These are phyloP conservation scores for Pisolithus orientalis DNA, from an alignment of 768 basidiomycete genomes.

Conservation along the genomic window DNA sequence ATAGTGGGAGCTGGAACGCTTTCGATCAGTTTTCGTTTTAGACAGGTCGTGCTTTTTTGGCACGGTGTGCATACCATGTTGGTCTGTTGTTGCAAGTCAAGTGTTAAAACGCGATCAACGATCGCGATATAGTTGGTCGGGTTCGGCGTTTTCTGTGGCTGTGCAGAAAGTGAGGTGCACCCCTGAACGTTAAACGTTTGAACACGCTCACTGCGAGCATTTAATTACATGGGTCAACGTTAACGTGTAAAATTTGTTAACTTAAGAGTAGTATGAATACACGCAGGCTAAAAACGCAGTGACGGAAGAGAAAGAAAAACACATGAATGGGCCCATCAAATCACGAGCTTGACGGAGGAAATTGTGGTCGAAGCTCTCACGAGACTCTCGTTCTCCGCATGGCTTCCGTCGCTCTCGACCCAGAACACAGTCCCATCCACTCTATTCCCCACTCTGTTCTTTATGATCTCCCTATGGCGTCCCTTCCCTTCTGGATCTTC, in stretches of 20 bases:
- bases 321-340: slow-evolving; percentile 12
- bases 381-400: slow-evolving; percentile 10
- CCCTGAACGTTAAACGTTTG: no score
- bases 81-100: not conserved
- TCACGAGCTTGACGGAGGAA: slow-evolving; percentile 8
- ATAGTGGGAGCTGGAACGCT: slow-evolving; percentile 78
- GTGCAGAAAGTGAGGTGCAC: slow-evolving; percentile 12
- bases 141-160: slow-evolving; percentile 13
- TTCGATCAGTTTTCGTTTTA: not conserved
- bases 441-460: not conserved
- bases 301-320: not conserved
- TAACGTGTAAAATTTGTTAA: not conserved
- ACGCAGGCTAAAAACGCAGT: not conserved
- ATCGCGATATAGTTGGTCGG: not conserved
- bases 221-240: no score
- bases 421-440: slow-evolving; percentile 19
- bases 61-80: not conserved
- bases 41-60: not conserved
- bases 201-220: not conserved
- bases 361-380: slow-evolving; percentile 10
- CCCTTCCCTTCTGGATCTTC: slow-evolving; percentile 31
- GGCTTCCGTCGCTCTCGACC: slow-evolving; percentile 16
- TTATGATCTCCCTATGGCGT: slow-evolving; percentile 25
- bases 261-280: not conserved
- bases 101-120: not conserved